A percentile compares a stretch with the other conserved stretches of the same genome.
phyloP scores from a whole-genome alignment of 192 early-diverging fungal genomes.

The Helicostylum pulchrum region DNA sequence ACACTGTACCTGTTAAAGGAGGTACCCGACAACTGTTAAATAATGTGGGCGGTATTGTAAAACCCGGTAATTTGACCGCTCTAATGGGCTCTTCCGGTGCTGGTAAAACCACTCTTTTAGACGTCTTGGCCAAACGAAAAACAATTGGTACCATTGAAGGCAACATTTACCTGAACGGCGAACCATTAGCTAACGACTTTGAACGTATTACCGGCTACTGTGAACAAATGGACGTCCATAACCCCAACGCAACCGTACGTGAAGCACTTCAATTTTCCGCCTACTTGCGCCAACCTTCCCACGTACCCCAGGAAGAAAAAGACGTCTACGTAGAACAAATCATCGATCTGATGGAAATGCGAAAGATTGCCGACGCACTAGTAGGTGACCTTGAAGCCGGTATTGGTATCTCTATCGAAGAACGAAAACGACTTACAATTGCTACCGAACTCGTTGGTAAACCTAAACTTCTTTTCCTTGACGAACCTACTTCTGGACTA shows the following conservation, averaged over 20 bases:
- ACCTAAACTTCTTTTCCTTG: slow-evolving; percentile 79
- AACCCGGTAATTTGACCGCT: slow-evolving; percentile 56
- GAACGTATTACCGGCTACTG: slow-evolving; percentile 74
- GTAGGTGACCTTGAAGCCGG: slow-evolving; percentile 69
- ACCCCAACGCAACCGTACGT: slow-evolving; percentile 68
- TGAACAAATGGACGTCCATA: slow-evolving; percentile 83
- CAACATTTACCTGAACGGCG: slow-evolving; percentile 66
- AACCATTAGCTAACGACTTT: slow-evolving; percentile 51
- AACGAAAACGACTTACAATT: slow-evolving; percentile 85
- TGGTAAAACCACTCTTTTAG: slow-evolving; percentile 81
- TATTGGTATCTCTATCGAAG: slow-evolving; percentile 81
- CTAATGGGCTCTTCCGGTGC: slow-evolving; percentile 75
- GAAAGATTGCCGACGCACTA: slow-evolving; percentile 61
- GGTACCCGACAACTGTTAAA: slow-evolving; percentile 59
- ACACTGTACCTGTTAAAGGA: slow-evolving; percentile 47
- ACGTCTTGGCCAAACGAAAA: slow-evolving; percentile 75
- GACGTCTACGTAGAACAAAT: slow-evolving; percentile 73
- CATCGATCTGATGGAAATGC: slow-evolving; percentile 72
- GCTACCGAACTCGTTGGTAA: slow-evolving; percentile 79
- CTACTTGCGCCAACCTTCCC: slow-evolving; percentile 62
- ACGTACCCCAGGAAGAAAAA: slow-evolving; percentile 61
- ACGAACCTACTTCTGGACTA: slow-evolving; percentile 87
- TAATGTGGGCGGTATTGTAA: slow-evolving; percentile 54
- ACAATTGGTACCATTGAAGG: slow-evolving; percentile 66
- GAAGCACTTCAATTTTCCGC: slow-evolving; percentile 79